Evolutionary conservation across 345 rosid species (phyloP).

Genomic region (Syzygium grande): DNA sequence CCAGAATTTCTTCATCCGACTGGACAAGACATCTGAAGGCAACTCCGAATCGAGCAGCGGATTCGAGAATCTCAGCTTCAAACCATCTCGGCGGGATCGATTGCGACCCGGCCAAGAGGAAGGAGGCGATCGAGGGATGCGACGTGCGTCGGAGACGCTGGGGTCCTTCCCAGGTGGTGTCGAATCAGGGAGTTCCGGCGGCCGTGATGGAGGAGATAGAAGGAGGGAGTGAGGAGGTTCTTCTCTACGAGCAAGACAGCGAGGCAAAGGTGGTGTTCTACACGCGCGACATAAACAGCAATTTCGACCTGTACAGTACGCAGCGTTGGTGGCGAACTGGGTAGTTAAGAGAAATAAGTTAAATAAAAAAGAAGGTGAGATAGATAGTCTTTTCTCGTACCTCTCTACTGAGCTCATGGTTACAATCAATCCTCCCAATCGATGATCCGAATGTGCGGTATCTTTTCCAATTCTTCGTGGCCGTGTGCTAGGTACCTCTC

Average conservation of each 20-base stretch:
- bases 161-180: constrained; percentile 32
- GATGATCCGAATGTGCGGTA: rapidly evolving
- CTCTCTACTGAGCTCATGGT: not conserved
- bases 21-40: not conserved
- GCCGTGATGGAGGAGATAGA: constrained; percentile 12
- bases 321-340: constrained; percentile 17
- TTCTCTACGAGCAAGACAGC: constrained; percentile 21
- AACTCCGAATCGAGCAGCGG: not conserved
- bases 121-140: constrained; percentile 7
- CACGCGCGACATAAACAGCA: constrained; percentile 15
- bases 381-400: not conserved
- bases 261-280: constrained; percentile 20
- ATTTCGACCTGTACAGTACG: constrained; percentile 13
- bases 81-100: constrained; percentile 12
- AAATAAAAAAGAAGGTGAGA: not conserved
- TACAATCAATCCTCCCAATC: not conserved
- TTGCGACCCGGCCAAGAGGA: not conserved
- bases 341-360: not conserved
- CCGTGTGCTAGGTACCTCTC: not conserved
- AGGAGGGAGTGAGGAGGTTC: constrained; percentile 14
- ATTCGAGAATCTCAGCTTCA: not conserved
- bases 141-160: constrained; percentile 27
- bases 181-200: constrained; percentile 22
- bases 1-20: not conserved
- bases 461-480: too few relatives aligned